Evolutionary conservation across 345 rosid genomes (phyloP).

Genomic region (Atalantia buxifolia): DNA sequence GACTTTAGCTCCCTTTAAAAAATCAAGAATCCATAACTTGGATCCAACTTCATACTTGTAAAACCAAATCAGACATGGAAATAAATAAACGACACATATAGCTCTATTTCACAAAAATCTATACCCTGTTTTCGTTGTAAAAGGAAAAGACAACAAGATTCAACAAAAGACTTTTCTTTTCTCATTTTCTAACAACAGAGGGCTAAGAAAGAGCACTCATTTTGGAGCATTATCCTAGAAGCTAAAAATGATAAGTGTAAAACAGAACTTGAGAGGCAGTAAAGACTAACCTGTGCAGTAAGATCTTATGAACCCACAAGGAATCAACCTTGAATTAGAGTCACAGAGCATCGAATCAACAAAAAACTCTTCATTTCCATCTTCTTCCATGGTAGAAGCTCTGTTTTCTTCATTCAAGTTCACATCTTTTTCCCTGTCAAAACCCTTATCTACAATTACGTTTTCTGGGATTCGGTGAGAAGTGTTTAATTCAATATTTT

Average conservation of each 20-base stretch:
- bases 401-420: slow-evolving; percentile 31
- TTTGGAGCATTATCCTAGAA: background rate
- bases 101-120: background rate
- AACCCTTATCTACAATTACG: slow-evolving; percentile 13
- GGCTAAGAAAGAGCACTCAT: too few relatives aligned
- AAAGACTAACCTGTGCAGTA: slow-evolving; percentile 44
- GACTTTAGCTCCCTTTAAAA: background rate
- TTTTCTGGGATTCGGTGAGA: slow-evolving; percentile 17
- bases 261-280: background rate
- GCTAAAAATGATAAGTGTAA: background rate
- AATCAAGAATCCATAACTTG: background rate
- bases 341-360: slow-evolving; percentile 74
- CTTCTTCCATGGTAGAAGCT: slow-evolving; percentile 35
- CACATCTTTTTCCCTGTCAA: slow-evolving; percentile 29
- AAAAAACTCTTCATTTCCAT: slow-evolving; percentile 29
- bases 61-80: background rate
- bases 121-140: background rate
- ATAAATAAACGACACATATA: background rate
- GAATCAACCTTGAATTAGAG: slow-evolving; percentile 58
- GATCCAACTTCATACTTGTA: background rate
- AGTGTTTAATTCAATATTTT: slow-evolving; percentile 27
- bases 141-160: background rate
- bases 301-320: slow-evolving; percentile 49
- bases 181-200: too few relatives aligned
- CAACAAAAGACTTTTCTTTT: background rate